Percentiles rank a stretch among this genome's conserved stretches.
Evolutionary conservation across 2,329 filamentous ascomycete genomes (phyloP).

Genomic region (Trichoderma sp.): DNA sequence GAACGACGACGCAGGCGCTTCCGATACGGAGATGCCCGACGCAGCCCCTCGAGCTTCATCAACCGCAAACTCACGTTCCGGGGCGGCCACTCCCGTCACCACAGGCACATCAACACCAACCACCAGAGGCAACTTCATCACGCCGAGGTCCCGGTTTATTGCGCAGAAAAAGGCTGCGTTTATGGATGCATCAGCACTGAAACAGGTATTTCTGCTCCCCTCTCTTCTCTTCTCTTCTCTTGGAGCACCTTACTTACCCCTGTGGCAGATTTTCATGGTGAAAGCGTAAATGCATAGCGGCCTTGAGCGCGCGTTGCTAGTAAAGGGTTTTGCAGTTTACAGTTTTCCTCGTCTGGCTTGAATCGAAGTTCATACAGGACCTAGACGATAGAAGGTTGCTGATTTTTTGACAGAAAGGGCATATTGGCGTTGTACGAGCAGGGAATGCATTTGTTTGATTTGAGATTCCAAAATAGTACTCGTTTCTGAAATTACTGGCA

Average conservation of each 20-base stretch:
- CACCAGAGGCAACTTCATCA: constrained; percentile 67
- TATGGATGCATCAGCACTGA: constrained; percentile 78
- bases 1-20: constrained; percentile 39
- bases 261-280: constrained; percentile 66
- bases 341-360: constrained; percentile 5
- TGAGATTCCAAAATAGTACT: background rate
- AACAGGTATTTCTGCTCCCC: constrained; percentile 64
- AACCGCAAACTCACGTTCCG: constrained; percentile 36
- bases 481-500: background rate
- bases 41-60: constrained; percentile 28
- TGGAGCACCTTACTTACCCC: constrained; percentile 26
- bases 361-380: background rate
- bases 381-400: constrained; percentile 11
- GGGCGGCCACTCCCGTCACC: constrained; percentile 44
- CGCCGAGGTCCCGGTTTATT: constrained; percentile 72
- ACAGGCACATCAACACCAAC: constrained; percentile 52
- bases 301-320: constrained; percentile 16
- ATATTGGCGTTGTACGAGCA: constrained; percentile 14
- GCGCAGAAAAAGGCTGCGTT: constrained; percentile 84
- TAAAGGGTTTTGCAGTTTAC: background rate
- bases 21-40: constrained; percentile 30
- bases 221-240: background rate
- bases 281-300: constrained; percentile 46
- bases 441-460: background rate
- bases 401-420: background rate